Percentiles rank a stretch among this genome's conserved stretches.
phyloP scores from a whole-genome alignment of 345 rosid genomes.

The Eucalyptus cloeziana region DNA sequence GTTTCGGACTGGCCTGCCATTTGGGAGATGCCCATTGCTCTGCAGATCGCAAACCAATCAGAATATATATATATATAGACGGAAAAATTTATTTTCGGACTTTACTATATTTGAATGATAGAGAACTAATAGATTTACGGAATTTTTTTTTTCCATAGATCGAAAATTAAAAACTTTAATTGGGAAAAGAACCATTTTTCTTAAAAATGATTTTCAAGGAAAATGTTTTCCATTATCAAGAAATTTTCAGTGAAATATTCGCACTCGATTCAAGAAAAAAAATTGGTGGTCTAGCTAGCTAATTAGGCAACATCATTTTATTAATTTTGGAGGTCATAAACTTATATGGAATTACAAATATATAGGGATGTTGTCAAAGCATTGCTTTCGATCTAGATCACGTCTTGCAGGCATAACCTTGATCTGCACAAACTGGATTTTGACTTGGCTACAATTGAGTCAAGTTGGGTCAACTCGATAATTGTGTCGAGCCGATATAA shows the following conservation, averaged over 20 bases:
- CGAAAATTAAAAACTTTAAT: too few species aligned
- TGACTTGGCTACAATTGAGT: not conserved
- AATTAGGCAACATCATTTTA: not conserved
- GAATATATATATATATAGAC: too few species aligned
- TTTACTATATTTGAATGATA: too few species aligned
- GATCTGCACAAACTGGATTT: not conserved
- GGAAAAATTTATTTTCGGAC: too few species aligned
- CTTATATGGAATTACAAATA: not conserved
- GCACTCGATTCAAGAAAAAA: too few species aligned
- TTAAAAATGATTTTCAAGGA: too few species aligned
- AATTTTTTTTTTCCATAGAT: too few species aligned
- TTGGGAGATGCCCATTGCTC: not conserved
- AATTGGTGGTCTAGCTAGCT: too few species aligned
- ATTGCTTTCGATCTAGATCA: not conserved
- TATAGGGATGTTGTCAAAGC: not conserved
- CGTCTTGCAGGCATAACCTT: not conserved
- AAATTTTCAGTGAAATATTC: too few species aligned
- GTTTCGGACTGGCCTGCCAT: not conserved
- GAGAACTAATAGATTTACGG: too few species aligned
- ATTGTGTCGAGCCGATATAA: not conserved
- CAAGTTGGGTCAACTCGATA: not conserved
- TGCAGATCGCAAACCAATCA: not conserved
- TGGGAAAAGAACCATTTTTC: too few species aligned
- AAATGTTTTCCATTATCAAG: too few species aligned
- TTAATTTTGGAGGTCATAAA: not conserved